Evolutionary conservation across 2,329 filamentous ascomycete species (phyloP).

Genomic region (Sordariomycetes sp.): DNA sequence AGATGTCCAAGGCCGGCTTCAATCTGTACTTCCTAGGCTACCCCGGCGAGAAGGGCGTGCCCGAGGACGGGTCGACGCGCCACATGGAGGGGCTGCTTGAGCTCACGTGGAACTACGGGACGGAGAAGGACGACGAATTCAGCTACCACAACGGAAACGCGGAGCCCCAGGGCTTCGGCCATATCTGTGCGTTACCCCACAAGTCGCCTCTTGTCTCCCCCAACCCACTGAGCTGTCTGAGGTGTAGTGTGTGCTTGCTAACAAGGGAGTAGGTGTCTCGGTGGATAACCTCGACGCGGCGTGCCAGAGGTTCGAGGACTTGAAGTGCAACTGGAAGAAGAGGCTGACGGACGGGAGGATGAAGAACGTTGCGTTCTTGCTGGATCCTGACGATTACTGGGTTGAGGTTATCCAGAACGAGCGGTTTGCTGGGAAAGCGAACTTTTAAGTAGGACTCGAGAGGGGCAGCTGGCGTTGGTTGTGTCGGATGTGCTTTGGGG

Average conservation of each 20-base stretch:
- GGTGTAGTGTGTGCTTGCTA: neutral
- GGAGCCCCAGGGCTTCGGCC: slow-evolving; percentile 86
- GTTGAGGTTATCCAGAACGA: slow-evolving; percentile 74
- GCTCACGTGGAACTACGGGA: slow-evolving; percentile 75
- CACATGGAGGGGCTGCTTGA: slow-evolving; percentile 78
- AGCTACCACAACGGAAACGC: slow-evolving; percentile 89
- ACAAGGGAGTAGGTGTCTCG: slow-evolving; percentile 45
- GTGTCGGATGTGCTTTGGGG: too few species aligned
- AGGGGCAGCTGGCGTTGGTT: too few species aligned
- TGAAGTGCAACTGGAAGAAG: slow-evolving; percentile 89
- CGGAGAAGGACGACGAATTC: slow-evolving; percentile 76
- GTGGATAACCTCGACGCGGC: slow-evolving; percentile 86
- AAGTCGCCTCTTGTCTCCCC: too few species aligned
- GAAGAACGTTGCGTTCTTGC: slow-evolving; percentile 87
- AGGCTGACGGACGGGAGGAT: slow-evolving; percentile 81
- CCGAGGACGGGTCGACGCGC: slow-evolving; percentile 43
- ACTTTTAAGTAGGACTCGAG: slow-evolving; percentile 24
- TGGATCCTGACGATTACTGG: slow-evolving; percentile 86
- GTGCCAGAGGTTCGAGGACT: slow-evolving; percentile 73
- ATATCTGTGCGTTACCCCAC: slow-evolving; percentile 57
- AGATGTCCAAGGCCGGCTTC: slow-evolving; percentile 63
- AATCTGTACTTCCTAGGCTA: slow-evolving; percentile 93
- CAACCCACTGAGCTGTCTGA: neutral
- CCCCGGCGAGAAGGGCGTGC: slow-evolving; percentile 40
- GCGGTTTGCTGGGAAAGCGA: slow-evolving; percentile 42